A percentile compares a stretch with the other conserved stretches of the same genome.
Conservation (phyloP, 2,329 filamentous ascomycete genomes). For the Colletotrichum sp. region DNA sequence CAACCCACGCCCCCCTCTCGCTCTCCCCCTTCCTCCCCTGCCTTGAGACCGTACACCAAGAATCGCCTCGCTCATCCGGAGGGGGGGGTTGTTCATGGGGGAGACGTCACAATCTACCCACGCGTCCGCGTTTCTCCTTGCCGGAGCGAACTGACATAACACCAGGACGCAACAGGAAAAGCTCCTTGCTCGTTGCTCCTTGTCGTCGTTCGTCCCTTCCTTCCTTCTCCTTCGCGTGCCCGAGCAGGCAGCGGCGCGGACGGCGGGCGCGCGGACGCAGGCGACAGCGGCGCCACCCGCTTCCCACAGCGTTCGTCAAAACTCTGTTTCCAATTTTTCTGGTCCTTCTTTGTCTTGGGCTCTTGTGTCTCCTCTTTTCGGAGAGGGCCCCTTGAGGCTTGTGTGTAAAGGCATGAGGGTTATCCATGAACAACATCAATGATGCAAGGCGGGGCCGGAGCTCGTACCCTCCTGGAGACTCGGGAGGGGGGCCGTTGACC, state of each 20-base stretch:
- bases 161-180: background rate
- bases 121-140: background rate
- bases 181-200: background rate
- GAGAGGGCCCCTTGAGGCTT: background rate
- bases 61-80: background rate
- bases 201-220: background rate
- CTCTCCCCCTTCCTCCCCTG: background rate
- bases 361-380: background rate
- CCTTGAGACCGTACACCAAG: background rate
- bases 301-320: background rate
- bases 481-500: background rate
- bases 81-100: background rate
- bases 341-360: background rate
- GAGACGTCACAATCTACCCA: background rate
- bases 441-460: background rate
- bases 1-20: background rate
- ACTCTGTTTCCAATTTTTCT: background rate
- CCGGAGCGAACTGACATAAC: background rate
- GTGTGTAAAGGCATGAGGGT: background rate
- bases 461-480: background rate
- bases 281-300: constrained; percentile 17
- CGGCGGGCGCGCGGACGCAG: background rate
- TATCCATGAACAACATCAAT: background rate
- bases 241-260: background rate
- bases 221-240: background rate